A percentile compares a stretch with the other conserved stretches of the same genome.
Conservation (phyloP, 176 grass and related monocot genomes). For the Ensete ventricosum region DNA sequence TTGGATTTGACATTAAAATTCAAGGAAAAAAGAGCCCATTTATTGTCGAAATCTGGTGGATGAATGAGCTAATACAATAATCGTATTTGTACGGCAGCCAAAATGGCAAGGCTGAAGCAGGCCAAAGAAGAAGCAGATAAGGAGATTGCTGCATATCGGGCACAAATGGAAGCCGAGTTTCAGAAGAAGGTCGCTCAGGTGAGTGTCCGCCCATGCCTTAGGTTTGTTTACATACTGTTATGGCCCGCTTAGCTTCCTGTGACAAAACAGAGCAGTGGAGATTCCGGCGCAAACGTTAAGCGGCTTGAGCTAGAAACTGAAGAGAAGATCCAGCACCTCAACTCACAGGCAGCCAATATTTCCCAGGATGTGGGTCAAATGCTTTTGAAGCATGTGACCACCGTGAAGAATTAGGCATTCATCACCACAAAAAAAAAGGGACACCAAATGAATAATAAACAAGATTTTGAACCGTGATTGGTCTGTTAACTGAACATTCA, state of each 20-base stretch:
- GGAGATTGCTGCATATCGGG: slow-evolving; percentile 2
- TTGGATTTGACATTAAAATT: neutral
- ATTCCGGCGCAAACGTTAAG: slow-evolving; percentile 17
- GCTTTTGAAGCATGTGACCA: slow-evolving; percentile 20
- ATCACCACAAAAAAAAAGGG: neutral
- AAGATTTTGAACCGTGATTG: no score
- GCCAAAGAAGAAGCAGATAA: slow-evolving; percentile 17
- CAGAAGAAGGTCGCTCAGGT: slow-evolving; percentile 13
- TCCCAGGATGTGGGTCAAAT: slow-evolving; percentile 15
- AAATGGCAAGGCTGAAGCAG: neutral
- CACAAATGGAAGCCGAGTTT: slow-evolving; percentile 8
- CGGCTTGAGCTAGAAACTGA: slow-evolving; percentile 23
- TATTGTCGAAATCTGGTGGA: neutral
- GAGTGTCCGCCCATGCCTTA: neutral
- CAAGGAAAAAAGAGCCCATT: neutral
- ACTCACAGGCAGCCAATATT: slow-evolving; percentile 7
- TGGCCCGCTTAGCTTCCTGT: neutral
- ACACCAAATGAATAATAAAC: no score
- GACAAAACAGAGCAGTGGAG: slow-evolving; percentile 16
- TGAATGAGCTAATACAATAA: neutral
- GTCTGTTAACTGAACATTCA: no score
- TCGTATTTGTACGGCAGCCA: neutral
- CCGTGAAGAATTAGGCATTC: slow-evolving; percentile 6
- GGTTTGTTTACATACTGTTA: neutral
- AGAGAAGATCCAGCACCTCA: slow-evolving; percentile 10